These are phyloP conservation scores for Heliamphora exappendiculata DNA, from an alignment of 148 eudicot species.

Conservation along the genomic window DNA sequence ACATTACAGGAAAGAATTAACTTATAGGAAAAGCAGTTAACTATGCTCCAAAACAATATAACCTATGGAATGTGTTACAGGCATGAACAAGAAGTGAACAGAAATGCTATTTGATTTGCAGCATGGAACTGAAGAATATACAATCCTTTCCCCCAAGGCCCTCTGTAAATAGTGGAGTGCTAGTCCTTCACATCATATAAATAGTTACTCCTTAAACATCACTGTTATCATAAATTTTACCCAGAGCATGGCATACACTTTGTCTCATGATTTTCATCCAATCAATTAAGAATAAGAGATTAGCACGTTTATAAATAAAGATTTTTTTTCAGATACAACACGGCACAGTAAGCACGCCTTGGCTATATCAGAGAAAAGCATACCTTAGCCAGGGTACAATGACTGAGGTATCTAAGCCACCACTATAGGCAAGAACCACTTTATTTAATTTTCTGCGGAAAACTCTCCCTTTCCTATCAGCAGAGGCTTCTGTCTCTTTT, in stretches of 20 bases:
- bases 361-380: background rate
- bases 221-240: background rate
- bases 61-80: background rate
- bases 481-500: slow-evolving; percentile 36
- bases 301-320: background rate
- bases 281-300: background rate
- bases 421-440: slow-evolving; percentile 95
- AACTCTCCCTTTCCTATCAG: slow-evolving; percentile 27
- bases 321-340: background rate
- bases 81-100: background rate
- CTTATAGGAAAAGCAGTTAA: background rate
- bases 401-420: slow-evolving; percentile 96
- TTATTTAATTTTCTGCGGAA: slow-evolving; percentile 74
- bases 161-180: background rate
- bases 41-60: background rate
- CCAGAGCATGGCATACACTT: background rate
- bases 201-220: background rate
- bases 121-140: background rate
- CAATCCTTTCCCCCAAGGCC: background rate
- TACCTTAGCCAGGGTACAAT: slow-evolving; percentile 99
- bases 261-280: background rate
- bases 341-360: background rate
- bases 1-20: background rate
- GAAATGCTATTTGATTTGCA: background rate
- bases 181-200: background rate